phyloP scores from a whole-genome alignment of 2,329 filamentous ascomycete genomes.

The Aspergillus pseudoglaucus region DNA sequence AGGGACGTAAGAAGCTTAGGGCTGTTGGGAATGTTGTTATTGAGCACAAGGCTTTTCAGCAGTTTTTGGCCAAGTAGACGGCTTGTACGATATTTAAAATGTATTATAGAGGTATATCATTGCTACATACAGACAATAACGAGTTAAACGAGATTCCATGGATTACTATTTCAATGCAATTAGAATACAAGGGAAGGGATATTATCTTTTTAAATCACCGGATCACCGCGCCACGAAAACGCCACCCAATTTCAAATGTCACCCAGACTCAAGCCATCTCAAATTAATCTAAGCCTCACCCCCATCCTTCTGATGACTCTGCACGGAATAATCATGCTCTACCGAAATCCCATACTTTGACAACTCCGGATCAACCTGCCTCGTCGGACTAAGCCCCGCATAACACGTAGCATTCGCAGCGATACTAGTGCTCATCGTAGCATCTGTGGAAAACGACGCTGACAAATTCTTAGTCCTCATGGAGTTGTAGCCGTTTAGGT shows the following conservation, averaged over 20 bases:
- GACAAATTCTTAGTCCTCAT: conserved; percentile 10
- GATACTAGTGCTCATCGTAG: not conserved
- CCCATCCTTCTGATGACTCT: conserved; percentile 10
- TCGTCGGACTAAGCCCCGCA: conserved; percentile 13
- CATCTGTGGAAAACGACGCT: conserved; percentile 5
- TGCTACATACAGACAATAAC: not conserved
- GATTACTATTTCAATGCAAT: no score
- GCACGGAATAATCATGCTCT: conserved; percentile 24
- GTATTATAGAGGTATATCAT: not conserved
- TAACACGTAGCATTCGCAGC: conserved; percentile 23
- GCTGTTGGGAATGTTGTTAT: conserved; percentile 82
- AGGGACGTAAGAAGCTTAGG: conserved; percentile 79
- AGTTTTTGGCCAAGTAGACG: conserved; percentile 71
- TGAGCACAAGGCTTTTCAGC: conserved; percentile 91
- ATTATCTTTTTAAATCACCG: no score
- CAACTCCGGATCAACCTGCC: conserved; percentile 12
- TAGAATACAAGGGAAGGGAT: no score
- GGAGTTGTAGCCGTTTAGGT: conserved; percentile 3
- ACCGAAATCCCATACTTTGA: conserved; percentile 20
- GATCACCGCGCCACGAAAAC: no score
- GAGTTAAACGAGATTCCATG: not conserved
- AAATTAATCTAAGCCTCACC: not conserved
- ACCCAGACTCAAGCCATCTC: not conserved
- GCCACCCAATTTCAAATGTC: not conserved
- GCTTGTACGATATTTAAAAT: not conserved